Evolutionary conservation across 1,284 basidiomycete genomes (phyloP), one percentile per base, ranked within the genome.

Genomic region (Lignosus rhinocerotis): DNA sequence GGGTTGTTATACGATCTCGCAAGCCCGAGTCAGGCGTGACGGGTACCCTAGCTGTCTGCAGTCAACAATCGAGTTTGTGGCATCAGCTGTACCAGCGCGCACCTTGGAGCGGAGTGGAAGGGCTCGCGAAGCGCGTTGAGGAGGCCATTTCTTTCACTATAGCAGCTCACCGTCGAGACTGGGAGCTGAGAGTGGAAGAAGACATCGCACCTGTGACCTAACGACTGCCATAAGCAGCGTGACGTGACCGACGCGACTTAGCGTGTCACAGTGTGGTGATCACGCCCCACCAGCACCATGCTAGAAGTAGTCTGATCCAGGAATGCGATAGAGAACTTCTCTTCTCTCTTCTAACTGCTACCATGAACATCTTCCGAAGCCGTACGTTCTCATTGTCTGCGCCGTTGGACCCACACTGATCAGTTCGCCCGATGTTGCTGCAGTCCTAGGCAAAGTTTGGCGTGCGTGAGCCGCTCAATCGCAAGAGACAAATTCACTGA

Each of bases 381-480:
- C 75, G 94, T 95, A 68, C 77, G 93, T 84, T 43, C 44, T 51
- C 50, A 49, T 44, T 38, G 21, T 58, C 21, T 55, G 60, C 45
- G 10, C 34, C 52, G 42, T 47, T 46, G 53, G 1, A 14, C 17
- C 12, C 33, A 19, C 49, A 58, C 53, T 49, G 42, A 60, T 67
- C 41, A 66, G 61, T 60, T 30, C 55, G 59, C 42, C 16, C 34
- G 19, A n/a, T 60, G 48, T 21, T 58, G 41, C 19, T 12, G 50
- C 67, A 96, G 94, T 96, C 43, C 85, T 96, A 63, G 90, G 92
- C 66, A 93, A 90, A 83, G 94, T 97, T 76, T 96, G 94, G 94
- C 93, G 94, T 95, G 75, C 73, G 92, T 84, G 41, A 41, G 49
- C 51, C 54, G 25, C 48, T 34, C 38, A 45, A 12, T 45, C 36